phyloP scores from a whole-genome alignment of 1,284 basidiomycete genomes.

The Singerocomus inundabilis region DNA sequence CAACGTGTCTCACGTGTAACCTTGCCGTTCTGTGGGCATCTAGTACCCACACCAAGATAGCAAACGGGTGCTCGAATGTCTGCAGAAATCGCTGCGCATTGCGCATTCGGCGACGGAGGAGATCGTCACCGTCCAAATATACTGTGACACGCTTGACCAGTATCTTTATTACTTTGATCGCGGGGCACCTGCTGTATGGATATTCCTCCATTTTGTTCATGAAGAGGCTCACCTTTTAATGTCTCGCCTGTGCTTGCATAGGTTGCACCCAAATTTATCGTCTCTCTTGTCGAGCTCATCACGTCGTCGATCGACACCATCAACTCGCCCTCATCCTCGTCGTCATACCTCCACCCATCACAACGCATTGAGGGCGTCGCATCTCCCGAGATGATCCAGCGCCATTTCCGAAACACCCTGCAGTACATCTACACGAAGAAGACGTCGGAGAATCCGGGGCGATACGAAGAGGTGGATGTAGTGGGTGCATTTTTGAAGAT shows the following conservation, averaged over 20 bases:
- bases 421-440: slow-evolving; percentile 80
- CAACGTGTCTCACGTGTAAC: background rate
- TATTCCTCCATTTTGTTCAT: too few relatives aligned
- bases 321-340: slow-evolving; percentile 50
- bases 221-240: too few relatives aligned
- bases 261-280: slow-evolving; percentile 92
- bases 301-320: slow-evolving; percentile 88
- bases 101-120: slow-evolving; percentile 94
- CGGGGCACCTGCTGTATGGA: slow-evolving; percentile 80
- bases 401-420: slow-evolving; percentile 92
- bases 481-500: slow-evolving; percentile 85
- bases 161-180: slow-evolving; percentile 94
- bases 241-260: slow-evolving; percentile 26
- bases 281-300: slow-evolving; percentile 90
- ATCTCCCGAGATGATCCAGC: slow-evolving; percentile 86
- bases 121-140: slow-evolving; percentile 90
- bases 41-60: slow-evolving; percentile 86
- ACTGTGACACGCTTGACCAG: slow-evolving; percentile 90
- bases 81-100: slow-evolving; percentile 91
- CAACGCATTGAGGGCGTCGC: slow-evolving; percentile 87
- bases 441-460: slow-evolving; percentile 44
- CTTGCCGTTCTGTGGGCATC: background rate
- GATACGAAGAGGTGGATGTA: slow-evolving; percentile 85
- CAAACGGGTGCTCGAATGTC: slow-evolving; percentile 91
- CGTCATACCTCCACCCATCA: slow-evolving; percentile 79